phyloP scores from a whole-genome alignment of 176 grass and related monocot species.

The Cymbopogon citratus region DNA sequence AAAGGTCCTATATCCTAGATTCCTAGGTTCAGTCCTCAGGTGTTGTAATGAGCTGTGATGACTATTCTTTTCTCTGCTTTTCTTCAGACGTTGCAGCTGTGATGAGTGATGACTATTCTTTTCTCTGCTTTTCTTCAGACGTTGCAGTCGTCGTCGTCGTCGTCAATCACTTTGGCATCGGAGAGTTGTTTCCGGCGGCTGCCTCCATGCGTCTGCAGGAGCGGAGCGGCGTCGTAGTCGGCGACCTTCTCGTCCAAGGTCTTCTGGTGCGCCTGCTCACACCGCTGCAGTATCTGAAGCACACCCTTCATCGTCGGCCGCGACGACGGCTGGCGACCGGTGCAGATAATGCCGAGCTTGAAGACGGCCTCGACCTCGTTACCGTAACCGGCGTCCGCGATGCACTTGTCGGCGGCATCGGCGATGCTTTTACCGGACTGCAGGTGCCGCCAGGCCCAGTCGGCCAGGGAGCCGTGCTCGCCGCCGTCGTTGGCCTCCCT shows the following conservation, averaged over 20 bases:
- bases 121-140: conserved; percentile 40
- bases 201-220: conserved; percentile 28
- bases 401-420: conserved; percentile 37
- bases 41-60: too few relatives aligned
- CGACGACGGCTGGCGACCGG: conserved; percentile 35
- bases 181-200: conserved; percentile 26
- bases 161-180: neutral
- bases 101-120: too few relatives aligned
- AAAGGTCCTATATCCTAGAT: neutral
- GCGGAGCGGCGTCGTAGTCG: conserved; percentile 41
- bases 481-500: conserved; percentile 69
- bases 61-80: too few relatives aligned
- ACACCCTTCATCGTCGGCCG: conserved; percentile 74
- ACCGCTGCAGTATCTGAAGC: conserved; percentile 51
- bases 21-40: neutral
- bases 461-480: conserved; percentile 48
- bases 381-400: conserved; percentile 20
- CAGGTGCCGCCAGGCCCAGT: conserved; percentile 69
- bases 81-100: conserved; percentile 28
- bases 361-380: conserved; percentile 52
- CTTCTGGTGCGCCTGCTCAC: conserved; percentile 29
- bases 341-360: conserved; percentile 77
- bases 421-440: conserved; percentile 47
- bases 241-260: neutral
- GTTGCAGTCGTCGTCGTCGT: neutral